Evolutionary conservation across 495 filamentous ascomycete species (phyloP), one percentile per base, ranked within the genome.

Genomic region (Penicillium canescens): DNA sequence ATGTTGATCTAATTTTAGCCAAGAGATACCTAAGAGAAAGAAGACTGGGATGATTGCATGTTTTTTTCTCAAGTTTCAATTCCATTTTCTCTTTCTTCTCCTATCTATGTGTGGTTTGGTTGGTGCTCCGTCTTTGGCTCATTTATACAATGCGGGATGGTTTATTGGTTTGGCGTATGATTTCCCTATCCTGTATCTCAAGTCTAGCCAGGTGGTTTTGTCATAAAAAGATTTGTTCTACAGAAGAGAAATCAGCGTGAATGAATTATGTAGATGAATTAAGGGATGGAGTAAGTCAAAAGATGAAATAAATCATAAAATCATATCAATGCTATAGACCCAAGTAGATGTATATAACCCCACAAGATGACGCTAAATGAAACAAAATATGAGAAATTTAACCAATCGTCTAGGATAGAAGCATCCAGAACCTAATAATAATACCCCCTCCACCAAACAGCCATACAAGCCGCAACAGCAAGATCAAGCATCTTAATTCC

Each of bases 401-500:
- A 7, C 28, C 28, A 7, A 31, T 8, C 28, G 9, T 31, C 28
- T 9, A 26, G 24, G 4, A 7, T 26, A 26, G 24, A 31, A 24
- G 37, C 0, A 47, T 5, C 14, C 6, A 16, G 11, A 46, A n/a
- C 31, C 70, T 62, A 76, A 53, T 73, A 68, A 54, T 92, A 90
- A 84, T 91, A 97, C 1, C 87, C 83, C 57, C 84, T 86, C 94
- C 93, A 96, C 88, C 92, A 98, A 37, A 97, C 79, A 1, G 86
- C 88, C 70, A 98, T 81, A 65, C 94, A 97, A 37, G 92, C 88
- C 9, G 93, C 89, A 24, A 98, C 91, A 2, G 96, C 79, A 46
- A 98, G 65, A 78, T 98, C 94, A 59, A 96, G 63, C 94, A 98
- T 97, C 72, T 95, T 95, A 50, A 96, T 74, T 0, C 94, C 94